Base-by-base conservation (phyloP, 306 rosid genomes). In the Trifolium pratense region DNA sequence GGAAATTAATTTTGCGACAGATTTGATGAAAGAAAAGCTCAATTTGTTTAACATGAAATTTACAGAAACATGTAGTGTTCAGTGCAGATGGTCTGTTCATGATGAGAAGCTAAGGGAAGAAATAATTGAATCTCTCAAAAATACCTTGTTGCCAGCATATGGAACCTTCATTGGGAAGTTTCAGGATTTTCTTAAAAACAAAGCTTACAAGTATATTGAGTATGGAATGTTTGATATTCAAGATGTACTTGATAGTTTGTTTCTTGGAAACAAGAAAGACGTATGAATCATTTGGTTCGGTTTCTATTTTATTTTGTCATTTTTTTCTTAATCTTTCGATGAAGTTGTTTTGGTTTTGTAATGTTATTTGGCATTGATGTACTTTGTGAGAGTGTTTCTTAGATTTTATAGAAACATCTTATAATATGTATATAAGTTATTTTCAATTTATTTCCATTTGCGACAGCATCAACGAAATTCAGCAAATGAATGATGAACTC, bases 11-110 rank as follows among this genome's bases (percentile, higher is more conserved):
- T 18, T 40, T 7, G n/a, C 7, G 0, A 16, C 0, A 2, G 26
- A 21, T 20, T 34, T n/a, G 3, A 8, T 74, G 66, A 64, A 64
- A 64, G 55, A 52, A 7, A 75, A 37, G 9, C 56, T 75, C 4
- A 17, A 0, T 23, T 52, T 20, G n/a, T 75, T 75, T 51, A 65
- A 75, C 42, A 15, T 6, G 16, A 34, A 65, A 7, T 66, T 75
- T 4, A 1, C 40, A 11, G 66, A 75, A 2, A 64, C 26, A 52
- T 75, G 73, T 36, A 75, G n/a, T 0, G 34, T 15, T 52, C 56
- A 75, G 18, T 64, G 46, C 9, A 52, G 15, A 4, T 75, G 73
- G 79, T 40, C 5, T 26, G 59, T 66, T 13, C 32, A 23, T 23
- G 62, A 56, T 12, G 5, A 7, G 34, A 23, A 21, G 7, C 62